Base-by-base conservation (phyloP, 1,284 basidiomycete genomes). In the Ustilago cynodontis region DNA sequence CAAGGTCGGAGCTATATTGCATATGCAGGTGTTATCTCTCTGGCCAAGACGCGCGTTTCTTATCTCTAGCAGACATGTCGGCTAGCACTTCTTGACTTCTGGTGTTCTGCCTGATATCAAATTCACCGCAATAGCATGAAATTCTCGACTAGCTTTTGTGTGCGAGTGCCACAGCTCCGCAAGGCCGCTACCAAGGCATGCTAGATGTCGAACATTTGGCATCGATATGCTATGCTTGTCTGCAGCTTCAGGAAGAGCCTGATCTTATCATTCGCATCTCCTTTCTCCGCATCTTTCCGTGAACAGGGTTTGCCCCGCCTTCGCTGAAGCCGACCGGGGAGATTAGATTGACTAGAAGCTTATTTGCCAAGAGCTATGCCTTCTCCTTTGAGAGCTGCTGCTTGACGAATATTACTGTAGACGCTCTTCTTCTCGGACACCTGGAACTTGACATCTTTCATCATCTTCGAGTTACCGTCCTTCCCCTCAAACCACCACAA, bases 281-380 rank as follows among this genome's bases (percentile, higher is more conserved):
- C 29, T 58, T 71, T 71, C 68, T 59, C 68, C 62, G 68, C 68
- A 50, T 71, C 69, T 71, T 37, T 47, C 63, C 69, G 69, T 45
- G 16, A 31, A 37, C 28, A 20, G 9, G 29, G 9, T 35, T 50
- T 18, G 49, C 49, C 49, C 41, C 41, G 41, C 41, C 41, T 43
- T 49, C 43, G 43, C 13, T 45, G 43, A 22, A 22, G 24, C 47
- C 28, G 47, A 49, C 24, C 14, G 47, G 10, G 24, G 14, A 14
- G 47, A 28, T 26, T 28, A 49, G 26, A 49, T 49, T 26, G 47
- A 24, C 18, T 43, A 6, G n/a, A 43, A 43, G 41, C 11, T 43
- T 20, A 20, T 43, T 43, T n/a, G 41, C 20, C n/a, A 11, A 18
- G 1, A 39, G 41, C 41, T n/a, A 16, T 11, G 8, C 41, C n/a